These are phyloP conservation scores for Chenopodium quinoa DNA, from an alignment of 148 eudicot genomes.

Conservation along the genomic window DNA sequence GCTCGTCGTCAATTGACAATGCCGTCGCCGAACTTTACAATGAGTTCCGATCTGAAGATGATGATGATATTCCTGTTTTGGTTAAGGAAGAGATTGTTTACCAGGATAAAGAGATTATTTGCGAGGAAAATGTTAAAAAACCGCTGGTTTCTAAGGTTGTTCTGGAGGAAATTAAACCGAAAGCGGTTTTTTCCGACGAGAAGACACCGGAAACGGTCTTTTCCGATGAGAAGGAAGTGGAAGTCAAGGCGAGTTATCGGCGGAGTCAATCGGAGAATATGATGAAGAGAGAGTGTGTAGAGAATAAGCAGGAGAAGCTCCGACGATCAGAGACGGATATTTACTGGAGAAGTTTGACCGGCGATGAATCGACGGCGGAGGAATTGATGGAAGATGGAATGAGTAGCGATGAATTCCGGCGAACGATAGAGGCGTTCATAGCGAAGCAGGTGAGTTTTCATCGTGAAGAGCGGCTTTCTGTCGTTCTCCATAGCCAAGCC, in stretches of 20 bases:
- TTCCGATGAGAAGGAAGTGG: neutral
- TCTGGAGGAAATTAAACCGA: slow-evolving; percentile 5
- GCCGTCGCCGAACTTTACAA: slow-evolving; percentile 37
- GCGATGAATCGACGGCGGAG: slow-evolving; percentile 25
- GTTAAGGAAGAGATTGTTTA: slow-evolving; percentile 36
- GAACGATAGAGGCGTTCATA: slow-evolving; percentile 69
- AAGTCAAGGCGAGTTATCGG: slow-evolving; percentile 18
- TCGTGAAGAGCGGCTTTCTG: slow-evolving; percentile 60
- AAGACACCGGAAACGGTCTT: slow-evolving; percentile 4
- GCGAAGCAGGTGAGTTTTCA: slow-evolving; percentile 80
- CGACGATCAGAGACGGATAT: slow-evolving; percentile 60
- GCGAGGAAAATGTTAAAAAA: slow-evolving; percentile 35
- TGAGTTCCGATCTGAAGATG: slow-evolving; percentile 28
- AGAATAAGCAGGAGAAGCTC: slow-evolving; percentile 29
- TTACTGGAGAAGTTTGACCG: slow-evolving; percentile 29
- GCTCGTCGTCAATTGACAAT: slow-evolving; percentile 13
- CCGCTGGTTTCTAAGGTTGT: neutral
- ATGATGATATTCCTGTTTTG: slow-evolving; percentile 10
- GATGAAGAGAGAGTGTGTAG: neutral
- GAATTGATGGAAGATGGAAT: slow-evolving; percentile 33
- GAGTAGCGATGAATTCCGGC: slow-evolving; percentile 79
- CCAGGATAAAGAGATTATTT: slow-evolving; percentile 63
- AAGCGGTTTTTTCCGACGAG: slow-evolving; percentile 3
- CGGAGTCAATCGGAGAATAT: slow-evolving; percentile 55
- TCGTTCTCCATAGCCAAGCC: slow-evolving; percentile 48